A percentile compares a stretch with the other conserved stretches of the same genome.
Conservation (phyloP, 345 rosid genomes). For the Alliaria petiolata region DNA sequence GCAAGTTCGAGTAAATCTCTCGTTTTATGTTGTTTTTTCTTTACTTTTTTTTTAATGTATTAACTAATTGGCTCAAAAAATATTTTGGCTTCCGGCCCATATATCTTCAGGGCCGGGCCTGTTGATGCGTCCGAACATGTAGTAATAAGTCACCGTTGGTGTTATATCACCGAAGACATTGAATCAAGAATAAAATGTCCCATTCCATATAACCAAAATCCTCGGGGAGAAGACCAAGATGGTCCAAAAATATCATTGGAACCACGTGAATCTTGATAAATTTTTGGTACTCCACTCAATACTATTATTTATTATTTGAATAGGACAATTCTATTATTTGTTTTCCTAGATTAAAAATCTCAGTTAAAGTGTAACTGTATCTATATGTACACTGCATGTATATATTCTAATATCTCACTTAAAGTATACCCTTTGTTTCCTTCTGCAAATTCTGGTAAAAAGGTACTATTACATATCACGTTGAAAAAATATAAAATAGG, state of each 20-base stretch:
- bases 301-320: slow-evolving; percentile 27
- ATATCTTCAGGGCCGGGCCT: no score
- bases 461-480: not conserved
- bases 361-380: not conserved
- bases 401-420: slow-evolving; percentile 14
- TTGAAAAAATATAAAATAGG: no score
- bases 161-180: not conserved
- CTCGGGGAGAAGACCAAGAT: slow-evolving; percentile 32
- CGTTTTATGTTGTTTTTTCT: no score
- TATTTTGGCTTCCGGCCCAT: no score
- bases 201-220: slow-evolving; percentile 22
- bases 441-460: slow-evolving; percentile 12
- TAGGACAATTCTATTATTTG: slow-evolving; percentile 28
- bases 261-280: slow-evolving; percentile 37
- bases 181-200: slow-evolving; percentile 17
- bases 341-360: not conserved
- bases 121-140: not conserved
- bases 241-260: slow-evolving; percentile 35
- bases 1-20: no score
- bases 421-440: slow-evolving; percentile 18
- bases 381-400: not conserved
- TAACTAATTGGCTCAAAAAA: no score
- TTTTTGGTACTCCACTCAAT: slow-evolving; percentile 28
- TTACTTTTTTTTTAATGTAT: no score
- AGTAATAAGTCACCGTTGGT: not conserved